Conservation (phyloP, 495 filamentous ascomycete species). For the Penicillium arizonense region DNA sequence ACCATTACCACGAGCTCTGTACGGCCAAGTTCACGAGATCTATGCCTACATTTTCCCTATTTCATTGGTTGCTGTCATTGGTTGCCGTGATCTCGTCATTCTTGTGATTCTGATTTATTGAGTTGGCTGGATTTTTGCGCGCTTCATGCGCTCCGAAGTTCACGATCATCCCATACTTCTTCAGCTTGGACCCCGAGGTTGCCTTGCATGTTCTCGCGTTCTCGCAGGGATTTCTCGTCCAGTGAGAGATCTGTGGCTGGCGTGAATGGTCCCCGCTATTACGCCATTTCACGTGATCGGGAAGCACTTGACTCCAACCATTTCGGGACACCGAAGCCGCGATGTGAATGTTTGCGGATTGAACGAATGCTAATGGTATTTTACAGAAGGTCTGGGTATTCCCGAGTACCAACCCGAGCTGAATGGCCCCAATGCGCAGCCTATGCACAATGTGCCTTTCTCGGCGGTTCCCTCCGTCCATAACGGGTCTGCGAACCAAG, state of each 20-base stretch:
- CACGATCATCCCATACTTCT: background rate
- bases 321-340: slow-evolving; percentile 8
- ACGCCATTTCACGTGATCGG: slow-evolving; percentile 45
- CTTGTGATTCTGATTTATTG: background rate
- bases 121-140: slow-evolving; percentile 3
- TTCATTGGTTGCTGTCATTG: slow-evolving; percentile 2
- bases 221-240: slow-evolving; percentile 6
- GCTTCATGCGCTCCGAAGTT: slow-evolving; percentile 4
- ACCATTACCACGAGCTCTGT: slow-evolving; percentile 10
- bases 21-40: slow-evolving; percentile 6
- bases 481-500: slow-evolving; percentile 15
- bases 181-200: slow-evolving; percentile 7
- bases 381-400: slow-evolving; percentile 36
- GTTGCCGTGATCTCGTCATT: slow-evolving; percentile 5
- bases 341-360: slow-evolving; percentile 9
- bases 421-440: slow-evolving; percentile 25
- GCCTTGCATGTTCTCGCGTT: slow-evolving; percentile 18
- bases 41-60: background rate
- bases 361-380: slow-evolving; percentile 14
- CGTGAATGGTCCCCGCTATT: slow-evolving; percentile 31
- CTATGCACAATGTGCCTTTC: slow-evolving; percentile 31
- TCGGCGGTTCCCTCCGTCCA: slow-evolving; percentile 21
- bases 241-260: slow-evolving; percentile 19
- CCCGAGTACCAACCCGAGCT: slow-evolving; percentile 34
- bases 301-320: background rate